Conservation (phyloP, 495 filamentous ascomycete genomes). For the Neurospora sp. region DNA sequence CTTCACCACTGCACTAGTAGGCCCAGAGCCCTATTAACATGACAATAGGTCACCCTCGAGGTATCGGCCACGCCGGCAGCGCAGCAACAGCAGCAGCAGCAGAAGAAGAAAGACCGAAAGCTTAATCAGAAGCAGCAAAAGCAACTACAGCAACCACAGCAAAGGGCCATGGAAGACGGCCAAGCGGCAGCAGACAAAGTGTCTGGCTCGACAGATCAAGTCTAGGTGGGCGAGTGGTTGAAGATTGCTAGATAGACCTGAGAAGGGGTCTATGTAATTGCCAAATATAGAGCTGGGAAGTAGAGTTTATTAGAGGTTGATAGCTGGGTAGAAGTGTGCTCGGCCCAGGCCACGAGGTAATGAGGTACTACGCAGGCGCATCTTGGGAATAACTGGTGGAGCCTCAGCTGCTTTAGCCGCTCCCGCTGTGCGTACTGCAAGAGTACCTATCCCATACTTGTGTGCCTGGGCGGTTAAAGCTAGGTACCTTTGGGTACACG, state of each 20-base stretch:
- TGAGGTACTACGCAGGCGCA: neutral
- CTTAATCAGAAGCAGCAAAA: neutral
- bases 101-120: constrained; percentile 1
- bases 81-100: constrained; percentile 1
- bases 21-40: constrained; percentile 1
- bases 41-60: constrained; percentile 25
- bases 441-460: neutral
- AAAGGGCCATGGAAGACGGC: neutral
- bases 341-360: neutral
- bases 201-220: neutral
- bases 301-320: neutral
- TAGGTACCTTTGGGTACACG: neutral
- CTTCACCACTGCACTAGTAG: neutral
- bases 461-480: neutral
- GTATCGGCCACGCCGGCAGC: constrained; percentile 15
- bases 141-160: neutral
- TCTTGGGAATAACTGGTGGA: neutral
- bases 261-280: neutral
- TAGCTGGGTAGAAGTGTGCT: neutral
- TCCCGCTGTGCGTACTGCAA: neutral
- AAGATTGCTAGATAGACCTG: neutral
- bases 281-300: neutral
- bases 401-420: neutral
- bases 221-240: neutral
- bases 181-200: neutral